phyloP scores from a whole-genome alignment of 2,329 filamentous ascomycete species.

The Colletotrichum orbiculare region DNA sequence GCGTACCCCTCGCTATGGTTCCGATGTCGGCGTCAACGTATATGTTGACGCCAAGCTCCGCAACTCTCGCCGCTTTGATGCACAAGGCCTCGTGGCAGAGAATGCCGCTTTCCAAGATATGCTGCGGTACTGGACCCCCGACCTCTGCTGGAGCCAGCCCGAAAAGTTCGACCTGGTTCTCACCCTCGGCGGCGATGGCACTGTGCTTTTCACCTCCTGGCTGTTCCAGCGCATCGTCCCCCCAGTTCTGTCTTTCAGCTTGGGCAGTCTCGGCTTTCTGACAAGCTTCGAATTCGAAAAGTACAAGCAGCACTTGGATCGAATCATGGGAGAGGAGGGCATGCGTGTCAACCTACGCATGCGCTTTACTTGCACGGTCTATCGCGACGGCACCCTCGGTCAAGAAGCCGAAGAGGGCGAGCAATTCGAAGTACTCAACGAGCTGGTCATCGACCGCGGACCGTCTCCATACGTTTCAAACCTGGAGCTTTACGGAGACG shows the following conservation, averaged over 20 bases:
- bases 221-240: constrained; percentile 91
- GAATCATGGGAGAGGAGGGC: constrained; percentile 91
- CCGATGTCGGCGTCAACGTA: constrained; percentile 91
- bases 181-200: constrained; percentile 87
- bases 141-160: constrained; percentile 92
- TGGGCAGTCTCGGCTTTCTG: constrained; percentile 88
- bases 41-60: constrained; percentile 97
- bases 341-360: constrained; percentile 99
- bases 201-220: constrained; percentile 89
- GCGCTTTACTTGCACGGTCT: constrained; percentile 98
- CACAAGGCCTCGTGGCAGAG: constrained; percentile 75
- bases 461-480: constrained; percentile 98
- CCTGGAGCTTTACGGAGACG: constrained; percentile 94
- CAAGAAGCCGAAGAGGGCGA: constrained; percentile 86
- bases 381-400: constrained; percentile 72
- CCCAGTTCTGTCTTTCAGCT: constrained; percentile 84
- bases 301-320: constrained; percentile 88
- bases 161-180: constrained; percentile 96
- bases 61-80: constrained; percentile 88
- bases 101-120: constrained; percentile 83
- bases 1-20: constrained; percentile 88
- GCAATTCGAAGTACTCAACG: constrained; percentile 97
- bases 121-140: constrained; percentile 95
- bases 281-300: constrained; percentile 89
- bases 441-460: constrained; percentile 97